Base-by-base conservation (phyloP, 495 filamentous ascomycete genomes). In the Hypoxylon rickii region DNA sequence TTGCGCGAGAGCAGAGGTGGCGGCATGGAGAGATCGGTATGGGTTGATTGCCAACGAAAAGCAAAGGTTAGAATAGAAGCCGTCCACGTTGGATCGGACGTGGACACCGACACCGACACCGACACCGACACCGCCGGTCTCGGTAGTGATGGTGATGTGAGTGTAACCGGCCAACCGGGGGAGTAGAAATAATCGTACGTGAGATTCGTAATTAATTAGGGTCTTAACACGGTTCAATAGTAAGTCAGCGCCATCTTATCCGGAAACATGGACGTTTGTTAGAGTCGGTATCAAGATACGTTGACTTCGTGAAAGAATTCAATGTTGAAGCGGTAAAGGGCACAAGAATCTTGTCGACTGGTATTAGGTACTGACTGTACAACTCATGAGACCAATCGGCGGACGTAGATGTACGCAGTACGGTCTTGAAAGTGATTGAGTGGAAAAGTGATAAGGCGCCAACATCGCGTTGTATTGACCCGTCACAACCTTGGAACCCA, bases 401-500 rank as follows among this genome's bases (percentile, higher is more conserved):
- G 10, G 4, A 20, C 15, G 32, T 36, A 2, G 7, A 29, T 47
- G 44, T 29, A n/a, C n/a, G n/a, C n/a, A n/a, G n/a, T n/a, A n/a
- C n/a, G n/a, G n/a, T n/a, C n/a, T n/a, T n/a, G 8, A n/a, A 31
- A 31, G 26, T 31, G 11, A n/a, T 38, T 3, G 7, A 46, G 7
- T 18, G n/a, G 11, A 15, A 10, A 21, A 44, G n/a, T 15, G 32
- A 38, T 61, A 55, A 55, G 51, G 58, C 58, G 58, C 46, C 51
- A 55, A 51, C 44, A 51, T 55, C 58, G 50, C 58, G 51, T 61
- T 55, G 58, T 55, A 55, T 48, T 31, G 26, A 31, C 12, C 38
- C 51, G 37, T 44, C n/a, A n/a, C n/a, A n/a, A n/a, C n/a, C n/a
- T n/a, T n/a, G n/a, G n/a, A n/a, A n/a, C n/a, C n/a, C n/a, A n/a